Conservation (phyloP, 257 asterid genomes). For the Solanum megistacrolobum region DNA sequence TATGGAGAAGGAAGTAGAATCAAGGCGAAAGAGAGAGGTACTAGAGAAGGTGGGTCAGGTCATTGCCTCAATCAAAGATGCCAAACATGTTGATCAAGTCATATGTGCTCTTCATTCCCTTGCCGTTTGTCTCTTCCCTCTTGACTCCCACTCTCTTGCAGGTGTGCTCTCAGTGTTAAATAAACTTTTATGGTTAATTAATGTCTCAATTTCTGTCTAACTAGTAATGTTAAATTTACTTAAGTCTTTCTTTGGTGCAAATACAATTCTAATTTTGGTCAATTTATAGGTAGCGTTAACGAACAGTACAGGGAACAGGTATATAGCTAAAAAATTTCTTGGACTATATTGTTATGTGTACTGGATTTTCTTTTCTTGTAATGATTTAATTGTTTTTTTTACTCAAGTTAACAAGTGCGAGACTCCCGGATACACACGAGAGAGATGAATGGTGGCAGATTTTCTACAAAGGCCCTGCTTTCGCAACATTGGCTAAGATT, state of each 20-base stretch:
- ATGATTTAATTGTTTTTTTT: background rate
- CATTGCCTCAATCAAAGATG: slow-evolving; percentile 37
- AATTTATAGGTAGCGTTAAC: slow-evolving; percentile 43
- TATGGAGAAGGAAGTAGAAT: slow-evolving; percentile 22
- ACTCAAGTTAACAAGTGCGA: slow-evolving; percentile 17
- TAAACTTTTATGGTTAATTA: background rate
- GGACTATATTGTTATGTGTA: background rate
- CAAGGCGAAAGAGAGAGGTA: slow-evolving; percentile 17
- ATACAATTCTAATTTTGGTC: background rate
- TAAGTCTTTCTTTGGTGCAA: background rate
- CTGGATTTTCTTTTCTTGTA: background rate
- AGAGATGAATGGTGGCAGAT: slow-evolving; percentile 46
- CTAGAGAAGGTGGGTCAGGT: slow-evolving; percentile 53
- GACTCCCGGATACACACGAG: slow-evolving; percentile 36
- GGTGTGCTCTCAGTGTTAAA: slow-evolving; percentile 14
- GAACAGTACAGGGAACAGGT: slow-evolving; percentile 56
- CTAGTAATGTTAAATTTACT: background rate
- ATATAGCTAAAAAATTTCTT: background rate
- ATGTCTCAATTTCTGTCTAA: background rate
- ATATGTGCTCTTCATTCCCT: slow-evolving; percentile 63
- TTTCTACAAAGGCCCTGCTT: slow-evolving; percentile 66
- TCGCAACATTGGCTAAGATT: slow-evolving; percentile 54
- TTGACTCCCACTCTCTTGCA: slow-evolving; percentile 31
- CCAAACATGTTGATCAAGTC: slow-evolving; percentile 63
- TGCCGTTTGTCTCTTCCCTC: slow-evolving; percentile 52